phyloP scores from a whole-genome alignment of 441 rosid genomes.

The Erodium texanum region DNA sequence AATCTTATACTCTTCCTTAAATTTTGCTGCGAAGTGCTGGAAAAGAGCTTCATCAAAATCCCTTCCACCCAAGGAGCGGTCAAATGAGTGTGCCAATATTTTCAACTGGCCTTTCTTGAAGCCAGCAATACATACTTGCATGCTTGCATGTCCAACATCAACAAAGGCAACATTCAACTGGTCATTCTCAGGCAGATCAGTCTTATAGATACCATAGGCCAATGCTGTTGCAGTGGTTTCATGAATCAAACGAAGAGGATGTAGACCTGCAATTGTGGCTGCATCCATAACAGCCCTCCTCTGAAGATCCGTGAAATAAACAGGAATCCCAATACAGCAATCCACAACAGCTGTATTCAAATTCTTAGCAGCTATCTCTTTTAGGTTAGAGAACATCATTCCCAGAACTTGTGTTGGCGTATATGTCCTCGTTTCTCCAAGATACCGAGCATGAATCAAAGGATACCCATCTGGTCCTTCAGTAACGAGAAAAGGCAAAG shows the following conservation, averaged over 20 bases:
- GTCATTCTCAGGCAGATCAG: slow-evolving; percentile 82
- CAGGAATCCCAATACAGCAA: slow-evolving; percentile 94
- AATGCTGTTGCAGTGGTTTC: slow-evolving; percentile 93
- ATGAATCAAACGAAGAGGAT: slow-evolving; percentile 72
- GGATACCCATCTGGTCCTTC: slow-evolving; percentile 90
- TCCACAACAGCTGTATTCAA: slow-evolving; percentile 78
- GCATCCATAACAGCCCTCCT: slow-evolving; percentile 93
- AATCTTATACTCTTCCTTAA: slow-evolving; percentile 82
- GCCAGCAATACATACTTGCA: slow-evolving; percentile 94
- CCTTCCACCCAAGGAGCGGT: slow-evolving; percentile 78
- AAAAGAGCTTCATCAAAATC: slow-evolving; percentile 90
- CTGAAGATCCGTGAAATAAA: slow-evolving; percentile 85
- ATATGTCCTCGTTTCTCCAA: slow-evolving; percentile 65
- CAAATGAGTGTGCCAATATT: slow-evolving; percentile 67
- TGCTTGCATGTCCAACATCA: slow-evolving; percentile 82
- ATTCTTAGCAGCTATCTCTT: slow-evolving; percentile 78
- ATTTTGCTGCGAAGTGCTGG: slow-evolving; percentile 64
- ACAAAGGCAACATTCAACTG: slow-evolving; percentile 82
- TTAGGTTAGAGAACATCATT: slow-evolving; percentile 76
- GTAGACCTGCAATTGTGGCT: slow-evolving; percentile 88
- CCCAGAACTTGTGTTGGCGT: slow-evolving; percentile 90
- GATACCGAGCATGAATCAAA: slow-evolving; percentile 66
- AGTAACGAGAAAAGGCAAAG: slow-evolving; percentile 57
- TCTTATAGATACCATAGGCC: slow-evolving; percentile 95
- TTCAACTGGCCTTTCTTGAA: slow-evolving; percentile 79